Evolutionary conservation across 176 grass and related monocot genomes (phyloP).

Genomic region (Oryza meyeriana): DNA sequence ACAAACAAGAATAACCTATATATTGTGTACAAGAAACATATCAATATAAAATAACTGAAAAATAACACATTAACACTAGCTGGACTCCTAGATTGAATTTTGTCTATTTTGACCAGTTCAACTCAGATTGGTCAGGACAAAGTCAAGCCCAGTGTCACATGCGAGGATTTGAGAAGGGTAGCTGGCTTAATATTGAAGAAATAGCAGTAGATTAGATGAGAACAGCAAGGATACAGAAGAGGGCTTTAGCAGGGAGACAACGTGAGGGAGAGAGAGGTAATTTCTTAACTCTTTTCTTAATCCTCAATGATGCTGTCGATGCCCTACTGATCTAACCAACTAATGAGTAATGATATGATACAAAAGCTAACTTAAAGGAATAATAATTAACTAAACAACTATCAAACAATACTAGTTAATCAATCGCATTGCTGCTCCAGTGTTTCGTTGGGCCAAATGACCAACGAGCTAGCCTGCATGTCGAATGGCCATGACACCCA

Average conservation of each 20-base stretch:
- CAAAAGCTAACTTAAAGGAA: background rate
- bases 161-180: background rate
- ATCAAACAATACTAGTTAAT: background rate
- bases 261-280: background rate
- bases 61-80: background rate
- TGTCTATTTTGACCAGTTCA: background rate
- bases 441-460: background rate
- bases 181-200: background rate
- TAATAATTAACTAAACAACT: background rate
- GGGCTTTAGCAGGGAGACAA: background rate
- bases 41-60: background rate
- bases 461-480: background rate
- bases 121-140: constrained; percentile 1
- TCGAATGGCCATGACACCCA: background rate
- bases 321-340: background rate
- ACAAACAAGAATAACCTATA: background rate
- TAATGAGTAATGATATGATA: background rate
- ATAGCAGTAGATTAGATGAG: background rate
- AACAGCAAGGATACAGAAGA: background rate
- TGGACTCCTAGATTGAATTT: background rate
- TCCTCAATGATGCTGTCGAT: background rate
- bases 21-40: background rate
- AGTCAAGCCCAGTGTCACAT: background rate
- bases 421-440: background rate
- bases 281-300: background rate